Percentiles rank a stretch among this genome's conserved stretches.
These are phyloP conservation scores for Galerina marginata DNA, from an alignment of 768 basidiomycete genomes.

Conservation along the genomic window DNA sequence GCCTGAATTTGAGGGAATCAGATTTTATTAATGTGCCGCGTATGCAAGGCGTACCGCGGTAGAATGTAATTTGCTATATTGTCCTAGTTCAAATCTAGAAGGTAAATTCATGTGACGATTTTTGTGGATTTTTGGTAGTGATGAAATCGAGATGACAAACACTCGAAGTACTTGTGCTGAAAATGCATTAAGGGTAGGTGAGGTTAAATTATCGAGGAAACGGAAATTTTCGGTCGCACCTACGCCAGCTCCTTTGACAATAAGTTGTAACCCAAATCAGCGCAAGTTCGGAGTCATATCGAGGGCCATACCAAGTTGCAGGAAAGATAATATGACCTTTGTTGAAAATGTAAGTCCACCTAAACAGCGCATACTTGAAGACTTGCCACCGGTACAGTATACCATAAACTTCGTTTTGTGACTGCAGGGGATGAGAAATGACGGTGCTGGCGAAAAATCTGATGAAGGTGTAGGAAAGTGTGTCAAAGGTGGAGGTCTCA, in stretches of 20 bases:
- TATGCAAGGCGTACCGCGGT: background rate
- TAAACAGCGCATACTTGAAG: background rate
- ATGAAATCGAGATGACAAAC: background rate
- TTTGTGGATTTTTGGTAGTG: no score
- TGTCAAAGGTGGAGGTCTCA: background rate
- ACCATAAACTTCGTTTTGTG: background rate
- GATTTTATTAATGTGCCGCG: no score
- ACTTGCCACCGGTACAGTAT: background rate
- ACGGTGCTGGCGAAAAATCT: conserved; percentile 13
- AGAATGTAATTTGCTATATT: background rate
- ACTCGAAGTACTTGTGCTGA: background rate
- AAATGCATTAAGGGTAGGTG: background rate
- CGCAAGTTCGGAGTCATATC: background rate
- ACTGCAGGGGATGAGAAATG: background rate
- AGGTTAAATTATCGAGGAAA: background rate
- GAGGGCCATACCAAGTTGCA: background rate
- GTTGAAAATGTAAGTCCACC: background rate
- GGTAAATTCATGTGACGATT: background rate
- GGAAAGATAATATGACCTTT: background rate
- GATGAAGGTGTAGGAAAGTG: background rate
- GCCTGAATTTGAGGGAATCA: no score
- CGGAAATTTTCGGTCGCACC: background rate
- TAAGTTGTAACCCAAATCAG: no score
- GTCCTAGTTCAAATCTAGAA: background rate
- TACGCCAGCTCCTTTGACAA: background rate